phyloP scores from a whole-genome alignment of 495 filamentous ascomycete species.

The Halenospora varia region DNA sequence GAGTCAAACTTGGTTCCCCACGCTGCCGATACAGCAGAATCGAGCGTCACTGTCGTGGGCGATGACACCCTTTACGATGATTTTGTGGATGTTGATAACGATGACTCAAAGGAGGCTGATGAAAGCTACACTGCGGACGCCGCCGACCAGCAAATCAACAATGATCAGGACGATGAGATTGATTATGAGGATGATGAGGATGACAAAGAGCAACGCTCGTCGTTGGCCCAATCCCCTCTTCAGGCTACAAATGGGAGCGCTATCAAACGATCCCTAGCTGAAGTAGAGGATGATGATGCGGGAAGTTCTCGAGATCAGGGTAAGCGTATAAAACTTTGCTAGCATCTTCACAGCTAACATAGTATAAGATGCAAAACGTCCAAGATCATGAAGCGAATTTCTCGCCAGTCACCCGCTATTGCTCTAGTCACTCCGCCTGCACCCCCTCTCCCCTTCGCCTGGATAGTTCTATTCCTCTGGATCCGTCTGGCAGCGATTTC shows the following conservation, averaged over 20 bases:
- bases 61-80: conserved; percentile 18
- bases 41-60: conserved; percentile 8
- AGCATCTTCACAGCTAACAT: conserved; percentile 7
- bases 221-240: not conserved
- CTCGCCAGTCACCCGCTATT: no score
- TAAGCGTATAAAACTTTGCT: not conserved
- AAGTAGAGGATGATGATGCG: conserved; percentile 18
- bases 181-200: conserved; percentile 27
- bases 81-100: not conserved
- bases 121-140: not conserved
- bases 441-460: no score
- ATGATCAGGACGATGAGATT: conserved; percentile 26
- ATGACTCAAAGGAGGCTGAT: not conserved
- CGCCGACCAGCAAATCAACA: not conserved
- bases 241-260: conserved; percentile 3
- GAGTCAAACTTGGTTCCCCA: not conserved
- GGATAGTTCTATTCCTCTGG: not conserved
- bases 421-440: no score
- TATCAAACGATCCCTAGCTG: conserved; percentile 20
- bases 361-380: conserved; percentile 24
- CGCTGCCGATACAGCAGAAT: conserved; percentile 8
- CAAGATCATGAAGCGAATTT: conserved; percentile 15
- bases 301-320: conserved; percentile 7
- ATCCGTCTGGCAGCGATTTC: no score
- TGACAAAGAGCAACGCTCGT: conserved; percentile 6